Conservation (phyloP, 108 stramenopile genomes). For the Chaetoceros muelleri region DNA sequence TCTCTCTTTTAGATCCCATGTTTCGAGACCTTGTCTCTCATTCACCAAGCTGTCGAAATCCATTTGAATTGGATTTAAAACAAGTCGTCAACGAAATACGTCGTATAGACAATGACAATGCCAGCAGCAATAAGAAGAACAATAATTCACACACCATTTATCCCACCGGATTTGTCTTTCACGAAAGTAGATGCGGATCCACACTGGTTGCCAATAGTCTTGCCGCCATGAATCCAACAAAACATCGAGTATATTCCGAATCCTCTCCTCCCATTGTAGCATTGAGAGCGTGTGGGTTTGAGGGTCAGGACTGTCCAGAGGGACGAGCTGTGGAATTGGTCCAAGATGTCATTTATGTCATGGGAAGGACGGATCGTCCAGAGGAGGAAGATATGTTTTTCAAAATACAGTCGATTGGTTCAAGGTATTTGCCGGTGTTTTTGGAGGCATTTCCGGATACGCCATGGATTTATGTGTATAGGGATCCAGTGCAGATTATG, state of each 20-base stretch:
- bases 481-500: slow-evolving; percentile 94
- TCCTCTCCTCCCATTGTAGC: slow-evolving; percentile 60
- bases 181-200: slow-evolving; percentile 88
- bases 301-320: slow-evolving; percentile 20
- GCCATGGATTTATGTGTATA: slow-evolving; percentile 90
- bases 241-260: slow-evolving; percentile 81
- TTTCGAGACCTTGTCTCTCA: slow-evolving; percentile 49
- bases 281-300: slow-evolving; percentile 43
- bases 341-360: slow-evolving; percentile 52
- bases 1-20: slow-evolving; percentile 41
- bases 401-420: slow-evolving; percentile 90
- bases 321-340: slow-evolving; percentile 36
- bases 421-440: slow-evolving; percentile 49
- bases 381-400: slow-evolving; percentile 74
- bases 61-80: slow-evolving; percentile 36
- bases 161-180: slow-evolving; percentile 77
- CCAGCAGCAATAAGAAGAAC: slow-evolving; percentile 3
- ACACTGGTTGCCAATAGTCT: slow-evolving; percentile 93
- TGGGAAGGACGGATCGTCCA: slow-evolving; percentile 63
- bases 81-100: slow-evolving; percentile 41
- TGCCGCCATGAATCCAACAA: slow-evolving; percentile 54
- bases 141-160: slow-evolving; percentile 29
- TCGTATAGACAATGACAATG: slow-evolving; percentile 19
- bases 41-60: slow-evolving; percentile 23
- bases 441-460: slow-evolving; percentile 78